Conservation (phyloP, 192 early-diverging fungal species). For the Coemansia sp. region DNA sequence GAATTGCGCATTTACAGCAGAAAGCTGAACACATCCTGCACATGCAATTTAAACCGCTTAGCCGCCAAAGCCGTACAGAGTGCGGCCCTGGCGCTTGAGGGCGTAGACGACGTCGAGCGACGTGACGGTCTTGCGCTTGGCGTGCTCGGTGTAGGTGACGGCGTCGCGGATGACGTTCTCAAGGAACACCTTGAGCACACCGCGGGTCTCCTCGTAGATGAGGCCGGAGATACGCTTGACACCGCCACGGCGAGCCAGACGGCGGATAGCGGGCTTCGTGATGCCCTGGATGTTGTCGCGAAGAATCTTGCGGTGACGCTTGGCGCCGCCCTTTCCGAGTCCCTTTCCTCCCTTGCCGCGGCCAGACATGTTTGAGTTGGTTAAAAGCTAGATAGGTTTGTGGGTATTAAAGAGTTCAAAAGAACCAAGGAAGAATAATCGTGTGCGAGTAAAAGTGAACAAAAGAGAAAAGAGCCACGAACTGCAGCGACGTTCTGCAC, state of each 20-base stretch:
- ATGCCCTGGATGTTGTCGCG: constrained; percentile 95
- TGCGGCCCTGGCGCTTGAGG: constrained; percentile 94
- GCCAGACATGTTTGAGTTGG: constrained; percentile 77
- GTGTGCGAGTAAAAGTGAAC: neutral
- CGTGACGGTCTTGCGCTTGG: constrained; percentile 86
- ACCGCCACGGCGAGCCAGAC: constrained; percentile 99
- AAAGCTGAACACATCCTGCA: neutral
- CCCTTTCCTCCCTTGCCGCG: constrained; percentile 99
- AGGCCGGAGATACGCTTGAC: constrained; percentile 99
- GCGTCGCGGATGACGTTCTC: constrained; percentile 99
- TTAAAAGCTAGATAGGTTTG: constrained; percentile 81
- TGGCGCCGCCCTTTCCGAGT: constrained; percentile 99
- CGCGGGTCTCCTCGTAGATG: constrained; percentile 99
- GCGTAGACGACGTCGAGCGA: constrained; percentile 99
- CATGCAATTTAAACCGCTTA: constrained; percentile 49
- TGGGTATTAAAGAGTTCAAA: neutral
- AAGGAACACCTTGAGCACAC: constrained; percentile 96
- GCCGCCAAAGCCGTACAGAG: constrained; percentile 85
- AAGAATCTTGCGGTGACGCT: constrained; percentile 99
- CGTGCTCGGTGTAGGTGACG: constrained; percentile 99
- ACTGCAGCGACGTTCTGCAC: too few relatives aligned
- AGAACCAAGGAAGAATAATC: neutral
- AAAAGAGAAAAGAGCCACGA: neutral
- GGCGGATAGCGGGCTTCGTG: constrained; percentile 98
- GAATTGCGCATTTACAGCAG: neutral